Percentiles rank a stretch among this genome's conserved stretches.
Evolutionary conservation across 2,329 filamentous ascomycete species (phyloP).

Genomic region (Berkeleyomyces rouxiae): DNA sequence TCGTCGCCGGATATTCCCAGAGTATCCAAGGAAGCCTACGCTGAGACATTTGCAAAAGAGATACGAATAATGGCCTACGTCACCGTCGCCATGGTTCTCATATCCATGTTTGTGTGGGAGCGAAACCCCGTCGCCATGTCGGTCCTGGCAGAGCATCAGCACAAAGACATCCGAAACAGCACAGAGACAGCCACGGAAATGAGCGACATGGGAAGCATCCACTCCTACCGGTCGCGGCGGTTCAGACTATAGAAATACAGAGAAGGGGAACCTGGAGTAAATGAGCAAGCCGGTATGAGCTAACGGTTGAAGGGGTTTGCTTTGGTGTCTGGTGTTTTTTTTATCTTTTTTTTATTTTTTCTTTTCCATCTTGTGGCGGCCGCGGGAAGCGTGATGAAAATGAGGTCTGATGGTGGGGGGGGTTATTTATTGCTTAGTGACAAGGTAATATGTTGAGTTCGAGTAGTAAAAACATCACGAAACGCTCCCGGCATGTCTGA

Average conservation of each 20-base stretch:
- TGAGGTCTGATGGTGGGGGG: no score
- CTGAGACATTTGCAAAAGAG: constrained; percentile 29
- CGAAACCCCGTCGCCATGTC: constrained; percentile 24
- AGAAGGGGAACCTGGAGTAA: not conserved
- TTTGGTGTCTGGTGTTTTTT: not conserved
- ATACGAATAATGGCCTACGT: constrained; percentile 30
- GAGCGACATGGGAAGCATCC: constrained; percentile 18
- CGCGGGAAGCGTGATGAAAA: not conserved
- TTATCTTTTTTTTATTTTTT: not conserved
- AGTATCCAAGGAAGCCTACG: constrained; percentile 27
- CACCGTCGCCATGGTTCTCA: constrained; percentile 27
- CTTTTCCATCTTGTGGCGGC: not conserved
- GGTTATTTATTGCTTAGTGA: no score
- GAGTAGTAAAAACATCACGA: no score
- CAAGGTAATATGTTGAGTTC: no score
- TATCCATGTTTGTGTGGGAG: constrained; percentile 30
- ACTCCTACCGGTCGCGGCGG: constrained; percentile 8
- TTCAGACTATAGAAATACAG: not conserved
- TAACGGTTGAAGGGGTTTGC: not conserved
- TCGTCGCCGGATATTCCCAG: constrained; percentile 24
- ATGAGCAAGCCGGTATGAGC: not conserved
- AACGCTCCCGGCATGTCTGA: no score
- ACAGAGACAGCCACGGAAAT: constrained; percentile 25
- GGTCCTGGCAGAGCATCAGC: constrained; percentile 19
- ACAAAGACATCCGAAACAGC: constrained; percentile 20